phyloP scores from a whole-genome alignment of 2,329 filamentous ascomycete genomes.

The Fusarium sp. region DNA sequence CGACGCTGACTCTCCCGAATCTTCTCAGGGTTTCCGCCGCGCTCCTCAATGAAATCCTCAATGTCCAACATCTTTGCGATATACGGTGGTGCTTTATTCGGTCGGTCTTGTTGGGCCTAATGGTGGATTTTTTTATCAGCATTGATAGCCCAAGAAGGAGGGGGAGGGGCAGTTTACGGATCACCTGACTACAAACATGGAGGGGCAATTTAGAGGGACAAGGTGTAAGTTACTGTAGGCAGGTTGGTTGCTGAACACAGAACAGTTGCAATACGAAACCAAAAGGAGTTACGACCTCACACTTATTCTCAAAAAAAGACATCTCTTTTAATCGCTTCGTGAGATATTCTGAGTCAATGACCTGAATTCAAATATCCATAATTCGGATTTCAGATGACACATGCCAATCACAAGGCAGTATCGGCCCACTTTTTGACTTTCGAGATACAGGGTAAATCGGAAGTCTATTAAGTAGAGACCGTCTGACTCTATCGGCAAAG shows the following conservation, averaged over 20 bases:
- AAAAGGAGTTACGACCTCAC: neutral
- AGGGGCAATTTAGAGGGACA: slow-evolving; percentile 6
- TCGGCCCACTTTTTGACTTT: neutral
- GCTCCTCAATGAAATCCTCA: slow-evolving; percentile 83
- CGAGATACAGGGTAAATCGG: neutral
- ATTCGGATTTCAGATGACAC: neutral
- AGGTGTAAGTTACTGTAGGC: neutral
- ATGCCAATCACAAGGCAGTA: neutral
- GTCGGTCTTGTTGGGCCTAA: slow-evolving; percentile 26
- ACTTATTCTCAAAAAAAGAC: neutral
- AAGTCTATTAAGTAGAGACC: neutral
- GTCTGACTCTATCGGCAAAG: neutral
- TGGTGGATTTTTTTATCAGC: slow-evolving; percentile 42
- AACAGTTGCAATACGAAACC: neutral
- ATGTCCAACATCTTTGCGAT: slow-evolving; percentile 75
- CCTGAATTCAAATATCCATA: neutral
- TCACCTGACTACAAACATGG: slow-evolving; percentile 45
- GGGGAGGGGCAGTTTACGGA: slow-evolving; percentile 43
- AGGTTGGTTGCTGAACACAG: neutral
- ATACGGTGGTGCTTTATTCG: slow-evolving; percentile 35
- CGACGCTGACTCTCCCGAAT: slow-evolving; percentile 92
- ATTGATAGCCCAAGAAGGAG: slow-evolving; percentile 44
- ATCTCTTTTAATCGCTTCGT: neutral
- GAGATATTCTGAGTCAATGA: neutral
- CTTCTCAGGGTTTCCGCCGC: slow-evolving; percentile 89